Evolutionary conservation across 78 protist genomes (phyloP).

Genomic region (Pigoraptor vietnamica): DNA sequence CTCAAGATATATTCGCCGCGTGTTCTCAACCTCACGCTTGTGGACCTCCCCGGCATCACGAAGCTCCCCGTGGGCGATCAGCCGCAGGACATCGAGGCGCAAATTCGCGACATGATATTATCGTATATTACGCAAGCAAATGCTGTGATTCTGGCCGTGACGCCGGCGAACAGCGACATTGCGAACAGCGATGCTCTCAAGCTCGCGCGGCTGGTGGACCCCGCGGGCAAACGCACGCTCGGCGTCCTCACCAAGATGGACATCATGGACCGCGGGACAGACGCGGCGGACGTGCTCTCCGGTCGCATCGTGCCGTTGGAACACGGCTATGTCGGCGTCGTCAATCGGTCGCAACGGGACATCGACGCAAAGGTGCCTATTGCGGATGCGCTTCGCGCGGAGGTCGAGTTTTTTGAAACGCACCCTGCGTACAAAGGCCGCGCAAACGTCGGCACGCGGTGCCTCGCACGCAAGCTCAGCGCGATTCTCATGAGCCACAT

Average conservation of each 20-base stretch:
- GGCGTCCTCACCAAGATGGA: conserved; percentile 94
- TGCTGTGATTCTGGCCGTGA: conserved; percentile 89
- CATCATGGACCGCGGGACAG: conserved; percentile 84
- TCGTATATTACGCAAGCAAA: conserved; percentile 62
- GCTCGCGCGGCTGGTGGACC: conserved; percentile 81
- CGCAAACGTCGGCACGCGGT: background rate
- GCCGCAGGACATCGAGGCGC: conserved; percentile 82
- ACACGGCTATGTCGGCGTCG: conserved; percentile 81
- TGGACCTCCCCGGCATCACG: conserved; percentile 91
- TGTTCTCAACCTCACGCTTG: conserved; percentile 80
- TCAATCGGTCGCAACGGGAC: conserved; percentile 81
- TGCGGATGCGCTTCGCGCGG: conserved; percentile 34
- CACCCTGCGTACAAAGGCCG: conserved; percentile 61
- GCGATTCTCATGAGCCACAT: background rate
- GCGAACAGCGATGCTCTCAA: conserved; percentile 90
- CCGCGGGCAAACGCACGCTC: conserved; percentile 82
- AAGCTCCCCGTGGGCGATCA: conserved; percentile 83
- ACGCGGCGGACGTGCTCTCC: conserved; percentile 77
- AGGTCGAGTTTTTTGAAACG: conserved; percentile 50
- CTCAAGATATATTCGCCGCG: conserved; percentile 83
- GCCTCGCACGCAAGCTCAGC: background rate
- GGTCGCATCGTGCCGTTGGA: conserved; percentile 55
- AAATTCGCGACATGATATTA: conserved; percentile 64
- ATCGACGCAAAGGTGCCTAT: conserved; percentile 41
- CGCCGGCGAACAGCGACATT: conserved; percentile 91